These are phyloP conservation scores for Erodium trifolium DNA, from an alignment of 441 rosid species.

Conservation along the genomic window DNA sequence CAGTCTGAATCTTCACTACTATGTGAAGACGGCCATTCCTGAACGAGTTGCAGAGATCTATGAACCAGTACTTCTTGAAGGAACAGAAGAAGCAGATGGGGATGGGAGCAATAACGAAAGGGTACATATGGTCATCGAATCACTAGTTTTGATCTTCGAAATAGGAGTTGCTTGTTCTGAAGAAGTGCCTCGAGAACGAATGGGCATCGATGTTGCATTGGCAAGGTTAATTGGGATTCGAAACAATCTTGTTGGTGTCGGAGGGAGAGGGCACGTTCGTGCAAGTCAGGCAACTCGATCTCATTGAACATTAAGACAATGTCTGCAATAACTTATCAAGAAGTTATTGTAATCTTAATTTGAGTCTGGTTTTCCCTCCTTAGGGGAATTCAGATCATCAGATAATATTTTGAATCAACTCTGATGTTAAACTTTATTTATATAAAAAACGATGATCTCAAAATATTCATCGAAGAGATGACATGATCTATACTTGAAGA, in stretches of 20 bases:
- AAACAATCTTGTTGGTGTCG: not conserved
- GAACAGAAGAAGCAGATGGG: not conserved
- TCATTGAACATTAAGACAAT: too few species aligned
- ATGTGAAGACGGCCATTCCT: not conserved
- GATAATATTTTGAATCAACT: too few species aligned
- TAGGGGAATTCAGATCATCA: too few species aligned
- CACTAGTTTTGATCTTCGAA: not conserved
- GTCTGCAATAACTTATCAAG: too few species aligned
- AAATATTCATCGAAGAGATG: too few species aligned
- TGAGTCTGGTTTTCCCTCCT: too few species aligned
- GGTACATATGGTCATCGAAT: not conserved
- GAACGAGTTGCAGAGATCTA: not conserved
- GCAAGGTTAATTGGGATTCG: not conserved
- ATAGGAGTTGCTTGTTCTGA: constrained; percentile 8
- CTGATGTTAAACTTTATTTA: too few species aligned
- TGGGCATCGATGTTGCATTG: not conserved
- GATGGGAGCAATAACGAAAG: not conserved
- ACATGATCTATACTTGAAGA: too few species aligned
- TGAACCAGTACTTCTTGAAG: not conserved
- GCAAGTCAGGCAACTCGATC: not conserved
- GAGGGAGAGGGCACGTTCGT: not conserved
- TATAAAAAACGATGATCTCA: too few species aligned
- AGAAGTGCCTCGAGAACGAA: not conserved
- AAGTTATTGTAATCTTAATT: too few species aligned
- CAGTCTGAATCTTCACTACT: not conserved